These are phyloP conservation scores for Hypoxylon trugodes DNA, from an alignment of 495 filamentous ascomycete genomes.

Conservation along the genomic window DNA sequence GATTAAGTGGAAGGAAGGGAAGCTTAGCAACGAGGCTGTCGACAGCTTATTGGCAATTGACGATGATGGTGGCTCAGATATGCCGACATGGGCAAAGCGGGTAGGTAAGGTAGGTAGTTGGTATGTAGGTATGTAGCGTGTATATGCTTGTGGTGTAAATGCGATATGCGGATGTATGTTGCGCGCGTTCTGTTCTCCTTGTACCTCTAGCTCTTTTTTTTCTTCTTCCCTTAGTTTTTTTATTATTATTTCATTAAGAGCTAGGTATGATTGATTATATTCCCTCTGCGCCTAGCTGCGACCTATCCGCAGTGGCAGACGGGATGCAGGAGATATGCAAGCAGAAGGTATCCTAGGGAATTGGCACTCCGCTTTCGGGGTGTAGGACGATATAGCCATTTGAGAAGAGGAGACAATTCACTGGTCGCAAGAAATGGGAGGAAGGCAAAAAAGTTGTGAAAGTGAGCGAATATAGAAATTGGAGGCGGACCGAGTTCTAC, in stretches of 20 bases:
- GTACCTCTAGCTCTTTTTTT: background rate
- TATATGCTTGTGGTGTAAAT: background rate
- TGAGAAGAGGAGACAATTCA: slow-evolving; percentile 21
- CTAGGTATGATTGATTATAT: slow-evolving; percentile 27
- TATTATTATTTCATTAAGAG: slow-evolving; percentile 2
- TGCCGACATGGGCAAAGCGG: slow-evolving; percentile 28
- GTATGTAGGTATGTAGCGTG: background rate
- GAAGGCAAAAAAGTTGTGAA: slow-evolving; percentile 21
- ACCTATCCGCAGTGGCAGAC: slow-evolving; percentile 25
- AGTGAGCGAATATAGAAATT: slow-evolving; percentile 47
- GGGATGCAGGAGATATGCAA: slow-evolving; percentile 40
- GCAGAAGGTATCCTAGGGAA: slow-evolving; percentile 35
- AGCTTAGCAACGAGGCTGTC: slow-evolving; percentile 35
- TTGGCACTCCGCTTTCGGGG: slow-evolving; percentile 42
- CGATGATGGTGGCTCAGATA: slow-evolving; percentile 26
- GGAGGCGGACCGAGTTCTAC: slow-evolving; percentile 43
- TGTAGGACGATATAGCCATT: slow-evolving; percentile 36
- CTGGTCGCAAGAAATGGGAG: slow-evolving; percentile 21
- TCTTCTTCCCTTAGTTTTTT: slow-evolving; percentile 4
- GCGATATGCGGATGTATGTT: background rate
- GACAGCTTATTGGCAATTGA: slow-evolving; percentile 35
- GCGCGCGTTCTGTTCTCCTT: slow-evolving; percentile 18
- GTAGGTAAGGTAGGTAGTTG: no score
- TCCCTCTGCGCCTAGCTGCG: slow-evolving; percentile 26
- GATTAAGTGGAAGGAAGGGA: slow-evolving; percentile 22